Base-by-base conservation (phyloP, 2,329 filamentous ascomycete species). In the Zymoseptoria pseudotritici region DNA sequence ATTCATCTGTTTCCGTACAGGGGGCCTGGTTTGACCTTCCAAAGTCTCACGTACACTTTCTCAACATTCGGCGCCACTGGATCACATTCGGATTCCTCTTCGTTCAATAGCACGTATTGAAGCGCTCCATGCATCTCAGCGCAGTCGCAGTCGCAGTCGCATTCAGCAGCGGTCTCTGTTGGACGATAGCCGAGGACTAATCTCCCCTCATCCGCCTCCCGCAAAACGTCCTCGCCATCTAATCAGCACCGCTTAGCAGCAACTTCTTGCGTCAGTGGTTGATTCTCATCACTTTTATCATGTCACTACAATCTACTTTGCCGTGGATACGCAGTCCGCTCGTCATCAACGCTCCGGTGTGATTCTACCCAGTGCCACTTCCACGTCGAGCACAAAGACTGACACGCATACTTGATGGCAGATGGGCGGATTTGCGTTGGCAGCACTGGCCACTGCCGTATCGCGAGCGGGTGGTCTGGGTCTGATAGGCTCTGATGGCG, bases 361-460 rank as follows among this genome's bases (percentile, higher is more conserved):
- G 60, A 65, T 56, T 62, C 64, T 19, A 60, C 61, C 10, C 58
- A 60, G 42, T 56, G 55, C 58, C 50, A 26, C n/a, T 3, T 13
- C n/a, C 42, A n/a, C 9, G 20, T 11, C 31, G 19, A 31, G 19
- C 13, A 26, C 36, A 29, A 53, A 49, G 11, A 52, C 50, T 52
- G 7, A 52, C 19, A 51, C 22, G 20, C 17, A 46, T 19, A 42
- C 42, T n/a, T n/a, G 9, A 4, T 49, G 4, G 3, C 24, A 64
- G 64, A 66, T 66, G 64, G 64, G 59, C 50, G 77, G 83, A 26
- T 82, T 88, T 58, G 75, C 79, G 67, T 79, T 68, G 69, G 80
- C 69, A 62, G 79, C 68, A 0, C 78, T 90, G 2, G 84, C 86
- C 1, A 75, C 85, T 21, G 80, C 83, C 24, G 81, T 89, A 17